Evolutionary conservation across 139 green algal species (phyloP), one percentile per base, ranked within the genome.

Genomic region (Chlamydomonas asymmetrica): DNA sequence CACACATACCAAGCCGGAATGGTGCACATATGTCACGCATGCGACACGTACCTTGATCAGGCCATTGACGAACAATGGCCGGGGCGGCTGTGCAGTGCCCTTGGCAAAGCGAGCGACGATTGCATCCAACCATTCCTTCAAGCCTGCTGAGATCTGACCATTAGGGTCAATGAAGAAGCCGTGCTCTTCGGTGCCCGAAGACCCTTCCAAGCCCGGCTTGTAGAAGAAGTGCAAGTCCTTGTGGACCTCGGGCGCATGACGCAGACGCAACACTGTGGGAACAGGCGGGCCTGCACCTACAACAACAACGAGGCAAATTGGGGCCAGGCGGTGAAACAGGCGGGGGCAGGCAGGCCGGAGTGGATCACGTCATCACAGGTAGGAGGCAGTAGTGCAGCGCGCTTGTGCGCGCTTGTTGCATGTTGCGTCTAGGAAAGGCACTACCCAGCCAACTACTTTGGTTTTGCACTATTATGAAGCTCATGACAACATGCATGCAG

Each of bases 151-250:
- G 48, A 37, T 48, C 66, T 35, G 48, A 49, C 48, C 66, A 34
- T 39, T 49, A 34, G 49, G 66, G 66, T 73, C 66, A 48, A 73
- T 9, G 66, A 73, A 73, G 66, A 73, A 73, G 5, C 22, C 5
- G 34, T 25, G n/a, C 34, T 48, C 34, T 22, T 48, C 66, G 50
- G 65, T 52, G 45, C 13, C 65, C 32, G 31, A 31, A 62, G 43
- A 31, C 43, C 31, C 50, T 32, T 2, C 37, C 23, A 31, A 27
- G 18, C 31, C 65, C 65, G 43, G 22, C 20, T 43, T 43, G 43
- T 62, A 32, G 37, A 72, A 61, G 65, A 72, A 45, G 65, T 48
- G 61, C 43, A 72, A 32, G 65, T 61, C 65, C 31, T 29, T 4
- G 65, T 61, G 60, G 43, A 48, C 23, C 45, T 10, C 6, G 65